Conservation (phyloP, 78 protist genomes). For the Bodo saltans region DNA sequence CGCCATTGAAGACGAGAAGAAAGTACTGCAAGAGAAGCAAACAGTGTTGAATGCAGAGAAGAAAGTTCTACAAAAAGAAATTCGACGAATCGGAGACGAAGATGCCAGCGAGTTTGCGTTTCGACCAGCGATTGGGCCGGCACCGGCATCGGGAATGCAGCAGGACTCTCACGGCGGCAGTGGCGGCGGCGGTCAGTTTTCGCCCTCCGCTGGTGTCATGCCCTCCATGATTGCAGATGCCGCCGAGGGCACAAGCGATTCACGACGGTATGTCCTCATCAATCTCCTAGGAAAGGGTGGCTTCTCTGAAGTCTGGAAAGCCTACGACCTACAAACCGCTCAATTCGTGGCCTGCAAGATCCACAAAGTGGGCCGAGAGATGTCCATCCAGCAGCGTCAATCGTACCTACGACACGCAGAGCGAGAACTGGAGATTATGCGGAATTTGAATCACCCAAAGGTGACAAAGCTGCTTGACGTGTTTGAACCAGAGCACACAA, state of each 20-base stretch:
- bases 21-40: neutral
- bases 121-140: neutral
- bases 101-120: constrained; percentile 25
- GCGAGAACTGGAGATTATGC: constrained; percentile 78
- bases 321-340: constrained; percentile 52
- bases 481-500: constrained; percentile 37
- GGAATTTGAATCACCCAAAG: constrained; percentile 45
- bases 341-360: constrained; percentile 83
- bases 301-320: constrained; percentile 79
- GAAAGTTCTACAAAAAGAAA: neutral
- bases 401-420: constrained; percentile 59
- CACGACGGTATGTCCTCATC: constrained; percentile 64
- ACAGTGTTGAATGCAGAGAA: neutral
- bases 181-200: too few relatives aligned
- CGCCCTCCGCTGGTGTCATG: neutral
- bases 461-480: constrained; percentile 66
- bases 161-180: too few relatives aligned
- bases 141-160: too few relatives aligned
- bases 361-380: constrained; percentile 63
- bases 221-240: neutral
- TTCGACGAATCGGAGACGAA: constrained; percentile 5
- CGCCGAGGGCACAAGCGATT: too few relatives aligned
- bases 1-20: neutral
- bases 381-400: constrained; percentile 58
- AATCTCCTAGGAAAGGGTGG: constrained; percentile 81